phyloP scores from a whole-genome alignment of 2,329 filamentous ascomycete genomes.

The Bipolaris cookei region DNA sequence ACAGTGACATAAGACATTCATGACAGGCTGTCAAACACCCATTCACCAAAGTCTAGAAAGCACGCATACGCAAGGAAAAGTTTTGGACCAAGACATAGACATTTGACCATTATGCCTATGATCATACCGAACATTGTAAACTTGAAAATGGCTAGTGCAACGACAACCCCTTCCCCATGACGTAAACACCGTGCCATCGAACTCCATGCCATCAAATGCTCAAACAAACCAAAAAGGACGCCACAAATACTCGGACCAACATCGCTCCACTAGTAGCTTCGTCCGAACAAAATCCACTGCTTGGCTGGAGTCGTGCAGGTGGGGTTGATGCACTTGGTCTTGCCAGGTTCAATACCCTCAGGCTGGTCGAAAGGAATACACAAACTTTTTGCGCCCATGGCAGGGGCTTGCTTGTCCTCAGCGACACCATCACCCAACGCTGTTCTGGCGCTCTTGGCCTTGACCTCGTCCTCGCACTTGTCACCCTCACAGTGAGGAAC shows the following conservation, averaged over 20 bases:
- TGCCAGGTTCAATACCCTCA: slow-evolving; percentile 74
- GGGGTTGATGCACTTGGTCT: slow-evolving; percentile 91
- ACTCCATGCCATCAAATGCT: slow-evolving; percentile 34
- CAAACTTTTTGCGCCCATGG: slow-evolving; percentile 77
- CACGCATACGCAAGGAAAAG: not conserved
- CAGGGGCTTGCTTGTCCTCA: slow-evolving; percentile 75
- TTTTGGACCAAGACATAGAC: not conserved
- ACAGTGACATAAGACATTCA: not conserved
- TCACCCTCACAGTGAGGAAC: slow-evolving; percentile 87
- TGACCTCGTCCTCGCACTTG: slow-evolving; percentile 92
- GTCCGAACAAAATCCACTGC: slow-evolving; percentile 91
- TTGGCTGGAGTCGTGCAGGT: slow-evolving; percentile 78
- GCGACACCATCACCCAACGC: slow-evolving; percentile 71
- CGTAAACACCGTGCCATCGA: slow-evolving; percentile 20
- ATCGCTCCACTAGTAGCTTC: slow-evolving; percentile 48
- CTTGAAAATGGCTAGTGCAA: slow-evolving; percentile 8
- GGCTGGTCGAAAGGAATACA: slow-evolving; percentile 89
- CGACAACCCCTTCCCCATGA: slow-evolving; percentile 18
- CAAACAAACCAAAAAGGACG: slow-evolving; percentile 18
- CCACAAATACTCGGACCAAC: not conserved
- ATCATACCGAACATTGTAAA: slow-evolving; percentile 12
- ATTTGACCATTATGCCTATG: slow-evolving; percentile 6
- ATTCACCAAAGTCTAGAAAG: not conserved
- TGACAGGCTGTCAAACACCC: not conserved
- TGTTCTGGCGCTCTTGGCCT: slow-evolving; percentile 84